Evolutionary conservation across 371 early-diverging fungal genomes (phyloP), one percentile per base, ranked within the genome.

Genomic region (Mortierella sp.): DNA sequence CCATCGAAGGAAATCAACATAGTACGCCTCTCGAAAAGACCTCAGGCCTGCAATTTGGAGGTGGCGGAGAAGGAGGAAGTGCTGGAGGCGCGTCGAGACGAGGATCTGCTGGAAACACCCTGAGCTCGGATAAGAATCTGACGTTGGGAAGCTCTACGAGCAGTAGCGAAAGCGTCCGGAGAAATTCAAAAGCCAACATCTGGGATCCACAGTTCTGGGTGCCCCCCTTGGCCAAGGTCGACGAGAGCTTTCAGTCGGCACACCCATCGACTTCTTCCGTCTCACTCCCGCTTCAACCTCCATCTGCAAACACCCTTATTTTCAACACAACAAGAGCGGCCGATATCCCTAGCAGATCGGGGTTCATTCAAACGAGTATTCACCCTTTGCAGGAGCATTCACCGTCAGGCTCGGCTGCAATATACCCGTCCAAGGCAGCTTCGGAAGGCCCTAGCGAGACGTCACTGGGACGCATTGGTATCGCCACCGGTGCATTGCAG

Each of bases 121-220:
- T 64, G 8, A 50, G 50, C 43, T 68, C 75, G 23, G 43, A 50
- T 12, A 52, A 47, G 42, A 48, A 58, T 12, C n/a, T 58, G 39
- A 67, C 73, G 2, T 21, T 39, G 15, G 56, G 57, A 24, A 71
- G 64, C 23, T 9, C 19, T 3, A 39, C 48, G 7, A 72, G 67
- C 47, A 43, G 31, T 9, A 51, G 50, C 1, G 46, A 39, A 4
- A 44, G 44, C 8, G n/a, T 19, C 3, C 21, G 44, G 19, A 49
- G 50, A 4, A 23, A 24, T 9, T 41, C 50, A 1, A 69, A 50
- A 44, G 28, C 56, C 42, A 65, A 65, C 23, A 76, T 76, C 28
- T 76, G 78, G 78, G 78, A 76, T 30, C 54, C 78, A 8, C 65
- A 65, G 31, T 76, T 76, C 50, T 76, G 78, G 78, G 31, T 50